Percentiles rank a stretch among this genome's conserved stretches.
Conservation (phyloP, 768 basidiomycete genomes). For the Kwoniella sp. region DNA sequence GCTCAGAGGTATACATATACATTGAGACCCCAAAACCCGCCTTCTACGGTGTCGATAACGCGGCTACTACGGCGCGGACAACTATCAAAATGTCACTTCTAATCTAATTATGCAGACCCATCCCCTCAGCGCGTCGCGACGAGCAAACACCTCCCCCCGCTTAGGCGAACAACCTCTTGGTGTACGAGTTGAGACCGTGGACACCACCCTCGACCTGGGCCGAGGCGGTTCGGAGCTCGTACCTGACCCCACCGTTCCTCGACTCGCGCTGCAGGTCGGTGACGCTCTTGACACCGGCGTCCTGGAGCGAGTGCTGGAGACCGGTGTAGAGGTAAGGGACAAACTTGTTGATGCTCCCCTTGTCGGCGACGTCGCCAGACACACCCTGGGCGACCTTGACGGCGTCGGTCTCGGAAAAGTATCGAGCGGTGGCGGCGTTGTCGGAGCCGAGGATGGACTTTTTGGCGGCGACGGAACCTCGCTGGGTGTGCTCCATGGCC, state of each 20-base stretch:
- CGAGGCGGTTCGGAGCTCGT: constrained; percentile 88
- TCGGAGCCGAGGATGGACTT: constrained; percentile 52
- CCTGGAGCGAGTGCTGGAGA: constrained; percentile 87
- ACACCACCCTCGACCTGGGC: constrained; percentile 95
- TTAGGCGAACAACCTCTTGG: constrained; percentile 53
- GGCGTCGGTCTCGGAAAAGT: constrained; percentile 85
- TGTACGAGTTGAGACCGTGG: constrained; percentile 86
- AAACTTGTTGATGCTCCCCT: constrained; percentile 89
- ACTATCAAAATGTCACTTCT: no score
- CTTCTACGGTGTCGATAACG: no score
- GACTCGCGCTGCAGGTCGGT: constrained; percentile 65
- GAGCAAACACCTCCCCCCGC: no score
- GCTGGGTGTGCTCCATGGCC: constrained; percentile 54
- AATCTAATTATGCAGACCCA: no score
- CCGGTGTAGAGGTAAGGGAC: constrained; percentile 59
- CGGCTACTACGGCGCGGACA: no score
- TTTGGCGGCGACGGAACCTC: constrained; percentile 38
- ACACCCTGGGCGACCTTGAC: constrained; percentile 87
- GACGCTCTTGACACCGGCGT: constrained; percentile 71
- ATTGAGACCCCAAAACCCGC: no score
- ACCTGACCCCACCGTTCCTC: constrained; percentile 64
- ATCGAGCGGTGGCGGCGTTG: constrained; percentile 93
- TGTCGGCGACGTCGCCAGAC: constrained; percentile 93
- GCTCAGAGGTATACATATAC: no score
- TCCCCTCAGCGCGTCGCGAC: no score